Percentiles rank a stretch among this genome's conserved stretches.
Conservation (phyloP, 2,329 filamentous ascomycete species). For the Beauveria medogensis region DNA sequence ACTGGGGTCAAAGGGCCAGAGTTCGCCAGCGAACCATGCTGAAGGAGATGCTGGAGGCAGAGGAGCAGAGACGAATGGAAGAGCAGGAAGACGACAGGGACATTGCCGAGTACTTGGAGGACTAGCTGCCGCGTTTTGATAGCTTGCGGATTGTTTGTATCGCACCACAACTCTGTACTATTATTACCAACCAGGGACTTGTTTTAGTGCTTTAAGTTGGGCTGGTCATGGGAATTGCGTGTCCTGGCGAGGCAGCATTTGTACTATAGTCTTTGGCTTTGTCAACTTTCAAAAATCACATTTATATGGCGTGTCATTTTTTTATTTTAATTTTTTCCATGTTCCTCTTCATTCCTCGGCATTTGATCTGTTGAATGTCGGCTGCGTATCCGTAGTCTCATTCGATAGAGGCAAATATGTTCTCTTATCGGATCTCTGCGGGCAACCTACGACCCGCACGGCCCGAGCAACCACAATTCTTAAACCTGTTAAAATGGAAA, state of each 20-base stretch:
- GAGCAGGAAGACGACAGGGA: slow-evolving; percentile 67
- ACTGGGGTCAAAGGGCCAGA: slow-evolving; percentile 65
- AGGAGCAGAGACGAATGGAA: slow-evolving; percentile 46
- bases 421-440: background rate
- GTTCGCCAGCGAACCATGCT: slow-evolving; percentile 60
- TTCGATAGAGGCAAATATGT: too few relatives aligned
- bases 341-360: background rate
- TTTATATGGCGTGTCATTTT: background rate
- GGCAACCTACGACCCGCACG: too few relatives aligned
- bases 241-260: background rate
- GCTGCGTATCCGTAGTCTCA: too few relatives aligned
- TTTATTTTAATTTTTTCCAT: background rate
- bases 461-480: too few relatives aligned
- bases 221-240: background rate
- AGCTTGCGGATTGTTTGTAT: background rate
- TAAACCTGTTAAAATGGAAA: too few relatives aligned
- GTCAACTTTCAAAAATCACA: background rate
- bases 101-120: slow-evolving; percentile 62
- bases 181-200: slow-evolving; percentile 5
- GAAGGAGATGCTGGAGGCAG: slow-evolving; percentile 56
- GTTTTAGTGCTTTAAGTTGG: background rate
- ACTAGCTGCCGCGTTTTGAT: slow-evolving; percentile 25
- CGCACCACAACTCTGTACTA: background rate
- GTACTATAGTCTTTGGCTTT: background rate
- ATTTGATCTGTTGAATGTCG: too few relatives aligned